Evolutionary conservation across 371 early-diverging fungal species (phyloP).

Genomic region (Mucor racemosus): DNA sequence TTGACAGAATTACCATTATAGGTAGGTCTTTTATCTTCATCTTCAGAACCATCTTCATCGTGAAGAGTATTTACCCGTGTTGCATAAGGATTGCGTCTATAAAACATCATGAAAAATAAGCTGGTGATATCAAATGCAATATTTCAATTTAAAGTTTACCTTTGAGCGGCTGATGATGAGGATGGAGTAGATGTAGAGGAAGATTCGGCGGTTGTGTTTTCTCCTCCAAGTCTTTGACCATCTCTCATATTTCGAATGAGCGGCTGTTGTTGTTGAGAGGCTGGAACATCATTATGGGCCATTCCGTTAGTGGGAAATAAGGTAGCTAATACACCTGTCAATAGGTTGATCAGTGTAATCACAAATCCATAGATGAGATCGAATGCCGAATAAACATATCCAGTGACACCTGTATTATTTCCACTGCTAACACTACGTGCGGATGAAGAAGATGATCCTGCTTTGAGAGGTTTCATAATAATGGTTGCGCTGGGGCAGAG

Average conservation of each 20-base stretch:
- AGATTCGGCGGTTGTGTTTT: background rate
- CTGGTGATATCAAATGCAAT: background rate
- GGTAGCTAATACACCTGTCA: conserved; percentile 16
- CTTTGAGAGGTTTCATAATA: conserved; percentile 52
- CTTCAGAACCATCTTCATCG: conserved; percentile 14
- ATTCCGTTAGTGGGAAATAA: conserved; percentile 31
- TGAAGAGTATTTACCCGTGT: conserved; percentile 36
- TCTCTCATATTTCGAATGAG: conserved; percentile 16
- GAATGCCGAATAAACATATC: conserved; percentile 28
- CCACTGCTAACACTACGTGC: conserved; percentile 7
- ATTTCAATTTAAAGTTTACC: background rate
- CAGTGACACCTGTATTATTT: conserved; percentile 29
- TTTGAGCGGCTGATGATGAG: conserved; percentile 20
- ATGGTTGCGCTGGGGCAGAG: conserved; percentile 64
- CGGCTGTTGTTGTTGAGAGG: conserved; percentile 9
- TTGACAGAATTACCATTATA: conserved; percentile 58
- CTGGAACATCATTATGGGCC: background rate
- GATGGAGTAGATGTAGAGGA: background rate
- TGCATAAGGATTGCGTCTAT: conserved; percentile 30
- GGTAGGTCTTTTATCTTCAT: conserved; percentile 29
- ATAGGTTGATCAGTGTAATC: conserved; percentile 27
- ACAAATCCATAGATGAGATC: conserved; percentile 30
- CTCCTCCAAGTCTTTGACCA: conserved; percentile 33
- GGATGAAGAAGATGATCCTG: background rate
- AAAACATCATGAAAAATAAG: background rate